These are phyloP conservation scores for Moringa oleifera DNA, from an alignment of 345 rosid species.

Conservation along the genomic window DNA sequence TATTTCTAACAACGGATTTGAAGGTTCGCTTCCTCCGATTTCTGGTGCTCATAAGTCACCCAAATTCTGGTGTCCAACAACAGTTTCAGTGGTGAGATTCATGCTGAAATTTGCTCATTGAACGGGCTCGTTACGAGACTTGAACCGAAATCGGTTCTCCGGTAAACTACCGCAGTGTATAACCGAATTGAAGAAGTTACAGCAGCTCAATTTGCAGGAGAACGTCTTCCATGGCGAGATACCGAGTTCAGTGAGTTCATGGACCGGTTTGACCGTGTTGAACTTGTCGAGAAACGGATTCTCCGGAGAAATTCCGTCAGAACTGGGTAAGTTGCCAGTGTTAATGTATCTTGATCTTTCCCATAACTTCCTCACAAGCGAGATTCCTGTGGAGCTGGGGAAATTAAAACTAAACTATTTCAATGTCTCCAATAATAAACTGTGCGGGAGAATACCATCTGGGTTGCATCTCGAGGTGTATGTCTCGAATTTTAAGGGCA, in stretches of 20 bases:
- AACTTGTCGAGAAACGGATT: constrained; percentile 48
- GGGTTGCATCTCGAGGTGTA: constrained; percentile 31
- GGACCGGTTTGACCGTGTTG: constrained; percentile 41
- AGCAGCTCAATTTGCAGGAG: constrained; percentile 45
- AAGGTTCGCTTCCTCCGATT: constrained; percentile 51
- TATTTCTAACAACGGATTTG: constrained; percentile 38
- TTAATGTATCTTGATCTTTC: constrained; percentile 51
- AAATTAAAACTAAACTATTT: constrained; percentile 43
- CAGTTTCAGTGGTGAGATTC: constrained; percentile 50
- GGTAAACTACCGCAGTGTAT: constrained; percentile 48
- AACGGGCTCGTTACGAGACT: constrained; percentile 20
- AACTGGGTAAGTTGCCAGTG: constrained; percentile 49
- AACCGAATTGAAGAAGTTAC: constrained; percentile 37
- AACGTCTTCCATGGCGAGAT: constrained; percentile 49
- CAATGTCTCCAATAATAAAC: constrained; percentile 52
- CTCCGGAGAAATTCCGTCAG: constrained; percentile 50
- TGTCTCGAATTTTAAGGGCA: constrained; percentile 44
- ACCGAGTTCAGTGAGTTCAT: constrained; percentile 40
- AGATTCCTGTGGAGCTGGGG: constrained; percentile 37
- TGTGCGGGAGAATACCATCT: constrained; percentile 48
- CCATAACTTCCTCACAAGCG: constrained; percentile 45
- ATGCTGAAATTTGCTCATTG: constrained; percentile 37
- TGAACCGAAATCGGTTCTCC: constrained; percentile 42
- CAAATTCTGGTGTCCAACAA: constrained; percentile 39
- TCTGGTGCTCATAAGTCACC: constrained; percentile 21